Evolutionary conservation across 495 filamentous ascomycete genomes (phyloP), one percentile per base, ranked within the genome.

Genomic region (Astrothelium macrocarpum): DNA sequence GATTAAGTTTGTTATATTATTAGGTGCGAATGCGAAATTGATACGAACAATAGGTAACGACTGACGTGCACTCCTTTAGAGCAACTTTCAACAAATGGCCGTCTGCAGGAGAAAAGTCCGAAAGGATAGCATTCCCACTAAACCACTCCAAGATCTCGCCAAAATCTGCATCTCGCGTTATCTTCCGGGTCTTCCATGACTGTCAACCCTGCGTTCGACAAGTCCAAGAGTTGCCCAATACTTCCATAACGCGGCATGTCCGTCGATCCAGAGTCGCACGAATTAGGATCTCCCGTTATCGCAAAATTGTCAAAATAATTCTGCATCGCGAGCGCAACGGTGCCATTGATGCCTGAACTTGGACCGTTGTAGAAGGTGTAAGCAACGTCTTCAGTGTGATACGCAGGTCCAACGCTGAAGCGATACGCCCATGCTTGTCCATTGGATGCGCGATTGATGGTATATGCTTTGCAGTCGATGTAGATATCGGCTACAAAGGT

Each of bases 301-400:
- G 72, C 78, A 65, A 87, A 87, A 60, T 72, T 77, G 0, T 78
- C 79, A 42, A 86, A 76, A 65, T 81, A 87, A n/a, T 81, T 75
- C 71, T 87, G 85, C 68, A 87, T 70, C 7, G 72, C 75, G 23
- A 73, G 32, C 1, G 85, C 84, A 1, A 82, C 70, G 2, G 78
- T 75, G 1, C 58, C 71, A 42, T 79, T 79, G 46, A 73, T 68
- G 0, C 80, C 74, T 12, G 46, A 34, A 0, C 60, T 32, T 1
- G 63, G n/a, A 32, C 79, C 82, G 42, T 80, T 79, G 70, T 77
- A 81, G 64, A 81, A 84, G 1, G 79, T 82, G 61, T 83, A 85
- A 11, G 74, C 1, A 29, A 82, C 62, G 69, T 85, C 82, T 7
- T 73, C 59, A 14, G 74, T 79, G 64, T 85, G 82, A 49, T 73